Evolutionary conservation across 129 eudicot genomes (phyloP).

Genomic region (Cynara cardunculus): DNA sequence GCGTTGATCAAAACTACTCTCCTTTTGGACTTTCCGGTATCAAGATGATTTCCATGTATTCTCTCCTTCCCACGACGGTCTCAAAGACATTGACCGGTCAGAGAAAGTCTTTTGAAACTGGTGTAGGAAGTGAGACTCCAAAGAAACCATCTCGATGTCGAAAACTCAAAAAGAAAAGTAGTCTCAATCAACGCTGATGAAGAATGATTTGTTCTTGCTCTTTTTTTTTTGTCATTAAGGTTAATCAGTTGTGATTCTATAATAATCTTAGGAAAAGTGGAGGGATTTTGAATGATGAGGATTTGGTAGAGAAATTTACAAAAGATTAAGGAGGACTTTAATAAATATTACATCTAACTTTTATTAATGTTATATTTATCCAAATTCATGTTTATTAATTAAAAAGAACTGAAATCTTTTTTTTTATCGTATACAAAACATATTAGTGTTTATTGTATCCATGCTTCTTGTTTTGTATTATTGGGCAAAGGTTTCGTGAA

Average conservation of each 20-base stretch:
- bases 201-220: neutral
- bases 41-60: constrained; percentile 41
- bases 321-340: neutral
- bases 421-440: neutral
- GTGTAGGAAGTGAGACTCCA: constrained; percentile 43
- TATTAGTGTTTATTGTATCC: too few relatives aligned
- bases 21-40: constrained; percentile 16
- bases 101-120: constrained; percentile 26
- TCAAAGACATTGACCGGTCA: constrained; percentile 41
- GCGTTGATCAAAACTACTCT: neutral
- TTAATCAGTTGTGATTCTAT: neutral
- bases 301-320: neutral
- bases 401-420: too few relatives aligned
- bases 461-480: too few relatives aligned
- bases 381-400: neutral
- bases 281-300: neutral
- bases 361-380: neutral
- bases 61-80: constrained; percentile 40
- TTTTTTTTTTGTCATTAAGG: neutral
- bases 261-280: neutral
- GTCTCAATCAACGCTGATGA: neutral
- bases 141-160: constrained; percentile 40
- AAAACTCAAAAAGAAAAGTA: neutral
- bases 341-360: neutral
- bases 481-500: neutral